Conservation (phyloP, 2,329 filamentous ascomycete genomes). For the Bipolaris zeicola region DNA sequence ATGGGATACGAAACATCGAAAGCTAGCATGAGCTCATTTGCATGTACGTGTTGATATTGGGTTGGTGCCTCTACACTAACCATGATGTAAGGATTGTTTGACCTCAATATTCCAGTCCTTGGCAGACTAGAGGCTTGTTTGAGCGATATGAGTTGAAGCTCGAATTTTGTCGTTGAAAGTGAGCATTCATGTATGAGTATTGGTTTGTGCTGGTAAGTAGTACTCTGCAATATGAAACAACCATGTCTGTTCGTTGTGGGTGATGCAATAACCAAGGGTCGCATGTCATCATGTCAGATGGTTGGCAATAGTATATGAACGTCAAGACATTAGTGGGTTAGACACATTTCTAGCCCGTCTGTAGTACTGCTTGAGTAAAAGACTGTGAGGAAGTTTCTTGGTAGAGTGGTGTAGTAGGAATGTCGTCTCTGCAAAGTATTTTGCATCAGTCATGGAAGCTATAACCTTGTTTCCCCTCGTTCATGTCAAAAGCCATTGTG, state of each 20-base stretch:
- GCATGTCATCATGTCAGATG: neutral
- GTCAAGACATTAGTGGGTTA: neutral
- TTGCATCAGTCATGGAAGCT: neutral
- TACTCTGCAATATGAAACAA: neutral
- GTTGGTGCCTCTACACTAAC: neutral
- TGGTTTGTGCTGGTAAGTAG: neutral
- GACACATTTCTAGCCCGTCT: neutral
- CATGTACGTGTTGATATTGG: neutral
- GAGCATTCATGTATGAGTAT: too few relatives aligned
- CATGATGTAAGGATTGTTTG: too few relatives aligned
- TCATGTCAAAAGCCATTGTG: neutral
- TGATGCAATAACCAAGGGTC: neutral
- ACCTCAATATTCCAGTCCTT: neutral
- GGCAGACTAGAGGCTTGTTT: too few relatives aligned
- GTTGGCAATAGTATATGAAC: neutral
- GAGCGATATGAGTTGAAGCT: too few relatives aligned
- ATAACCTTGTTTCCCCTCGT: neutral
- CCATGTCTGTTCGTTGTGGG: neutral
- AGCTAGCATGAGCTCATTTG: constrained; percentile 8
- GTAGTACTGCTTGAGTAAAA: too few relatives aligned
- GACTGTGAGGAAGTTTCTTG: too few relatives aligned
- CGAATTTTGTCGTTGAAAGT: too few relatives aligned
- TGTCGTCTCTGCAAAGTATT: too few relatives aligned
- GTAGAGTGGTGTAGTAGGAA: neutral
- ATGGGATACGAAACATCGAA: neutral